Percentiles rank a stretch among this genome's conserved stretches.
Evolutionary conservation across 2,329 filamentous ascomycete genomes (phyloP).

Genomic region (Fusarium caatingaense): DNA sequence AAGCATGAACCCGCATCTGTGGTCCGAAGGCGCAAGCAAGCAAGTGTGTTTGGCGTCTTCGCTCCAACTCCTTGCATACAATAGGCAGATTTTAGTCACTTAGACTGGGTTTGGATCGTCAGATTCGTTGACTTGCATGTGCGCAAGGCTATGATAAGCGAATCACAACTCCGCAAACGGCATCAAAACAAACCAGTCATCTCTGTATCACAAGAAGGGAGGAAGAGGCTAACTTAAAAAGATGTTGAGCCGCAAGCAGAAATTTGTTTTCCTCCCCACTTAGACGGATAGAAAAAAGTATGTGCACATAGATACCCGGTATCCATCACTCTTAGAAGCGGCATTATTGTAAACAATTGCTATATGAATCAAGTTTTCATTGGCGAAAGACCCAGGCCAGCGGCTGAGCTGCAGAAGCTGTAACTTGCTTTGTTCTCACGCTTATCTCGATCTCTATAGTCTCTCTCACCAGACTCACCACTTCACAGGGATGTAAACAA

Average conservation of each 20-base stretch:
- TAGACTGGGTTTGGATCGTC: conserved; percentile 1
- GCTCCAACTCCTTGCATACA: conserved; percentile 36
- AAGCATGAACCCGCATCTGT: conserved; percentile 37
- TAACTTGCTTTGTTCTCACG: conserved; percentile 11
- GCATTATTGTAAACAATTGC: conserved; percentile 36
- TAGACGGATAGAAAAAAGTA: neutral
- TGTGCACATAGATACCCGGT: conserved; percentile 30
- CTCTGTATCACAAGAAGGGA: conserved; percentile 15
- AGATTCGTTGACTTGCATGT: conserved; percentile 41
- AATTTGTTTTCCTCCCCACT: conserved; percentile 22
- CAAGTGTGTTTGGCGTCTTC: conserved; percentile 28
- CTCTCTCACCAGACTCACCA: conserved; percentile 19
- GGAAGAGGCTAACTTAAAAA: neutral
- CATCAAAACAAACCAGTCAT: conserved; percentile 21
- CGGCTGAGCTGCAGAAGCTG: conserved; percentile 15
- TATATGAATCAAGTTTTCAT: conserved; percentile 11
- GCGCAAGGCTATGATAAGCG: conserved; percentile 33
- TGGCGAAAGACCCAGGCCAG: conserved; percentile 14
- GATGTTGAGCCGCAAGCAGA: conserved; percentile 33
- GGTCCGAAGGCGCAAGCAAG: conserved; percentile 8
- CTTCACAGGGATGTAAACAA: conserved; percentile 34
- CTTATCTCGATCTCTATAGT: conserved; percentile 26
- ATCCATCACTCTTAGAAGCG: conserved; percentile 12
- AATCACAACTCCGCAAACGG: conserved; percentile 28
- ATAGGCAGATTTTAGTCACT: neutral